Evolutionary conservation across 768 basidiomycete genomes (phyloP), one percentile per base, ranked within the genome.

Genomic region (Amanita polypyramis): DNA sequence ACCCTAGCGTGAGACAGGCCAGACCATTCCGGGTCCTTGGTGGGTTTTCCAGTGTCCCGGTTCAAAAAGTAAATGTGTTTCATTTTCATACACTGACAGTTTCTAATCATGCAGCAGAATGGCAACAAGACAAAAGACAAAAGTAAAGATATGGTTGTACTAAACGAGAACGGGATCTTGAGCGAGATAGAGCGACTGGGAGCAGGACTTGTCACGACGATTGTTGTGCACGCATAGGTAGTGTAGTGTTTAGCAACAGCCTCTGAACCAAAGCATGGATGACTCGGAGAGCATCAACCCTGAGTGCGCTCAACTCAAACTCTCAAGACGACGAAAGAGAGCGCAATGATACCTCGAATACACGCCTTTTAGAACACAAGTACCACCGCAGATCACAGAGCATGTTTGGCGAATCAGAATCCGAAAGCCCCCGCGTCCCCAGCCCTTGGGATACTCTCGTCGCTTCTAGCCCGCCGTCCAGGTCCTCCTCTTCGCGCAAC

Each of bases 341-440:
- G 10, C 14, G 43, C 53, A 52, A 64, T 64, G 63, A 61, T 62
- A 44, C 57, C 62, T 51, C 63, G 62, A 60, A 64, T 64, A 63
- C 49, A 52, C 38, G 35, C 14, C 34, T 49, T 33, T 49, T 40
- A 40, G 12, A 30, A 4, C 2, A 2, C 23, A 27, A 2, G 9
- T 25, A 42, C 23, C 17, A 25, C 7, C 21, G 21, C 21, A 21
- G n/a, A 19, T 2, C 29, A 44, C 30, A 43, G 37, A 27, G 25
- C 25, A 89, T 90, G 86, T 89, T 89, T 57, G 85, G 85, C 40
- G 89, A 90, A 73, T 77, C 76, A 47, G 82, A 85, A 58, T 83
- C 81, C 14, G 85, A 89, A 66, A 85, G 80, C 60, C 80, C 85
- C 33, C 75, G 84, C 25, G 82, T 82, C 50, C 80, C 82, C 52